Evolutionary conservation across 179 eudicot species (phyloP).

Genomic region (Camellia oleifera): DNA sequence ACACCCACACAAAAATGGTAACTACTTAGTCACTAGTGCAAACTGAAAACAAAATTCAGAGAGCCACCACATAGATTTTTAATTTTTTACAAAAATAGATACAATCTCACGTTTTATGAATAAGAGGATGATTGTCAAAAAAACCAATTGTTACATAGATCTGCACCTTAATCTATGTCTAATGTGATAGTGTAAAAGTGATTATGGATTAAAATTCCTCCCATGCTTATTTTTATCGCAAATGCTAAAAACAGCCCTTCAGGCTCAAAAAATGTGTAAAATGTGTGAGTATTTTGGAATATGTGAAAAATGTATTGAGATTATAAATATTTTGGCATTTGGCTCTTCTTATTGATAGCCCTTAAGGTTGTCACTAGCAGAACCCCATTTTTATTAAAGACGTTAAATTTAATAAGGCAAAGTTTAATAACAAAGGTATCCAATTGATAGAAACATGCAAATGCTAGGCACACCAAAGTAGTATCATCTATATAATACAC

Average conservation of each 20-base stretch:
- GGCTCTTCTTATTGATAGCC: too few species aligned
- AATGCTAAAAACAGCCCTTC: too few species aligned
- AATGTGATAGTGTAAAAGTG: background rate
- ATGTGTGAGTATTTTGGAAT: too few species aligned
- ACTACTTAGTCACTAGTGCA: background rate
- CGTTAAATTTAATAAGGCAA: too few species aligned
- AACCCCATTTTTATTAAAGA: too few species aligned
- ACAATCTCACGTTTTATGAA: constrained; percentile 1
- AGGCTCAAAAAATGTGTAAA: too few species aligned
- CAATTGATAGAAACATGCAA: background rate
- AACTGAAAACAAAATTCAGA: background rate
- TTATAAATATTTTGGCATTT: too few species aligned
- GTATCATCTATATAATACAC: background rate
- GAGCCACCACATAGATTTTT: background rate
- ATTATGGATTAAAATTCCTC: background rate
- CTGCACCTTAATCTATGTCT: background rate
- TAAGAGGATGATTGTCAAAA: background rate
- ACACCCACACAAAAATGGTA: background rate
- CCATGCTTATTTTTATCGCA: too few species aligned
- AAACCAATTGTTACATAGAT: background rate
- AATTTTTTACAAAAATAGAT: background rate
- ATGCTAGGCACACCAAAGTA: background rate
- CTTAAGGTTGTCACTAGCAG: too few species aligned
- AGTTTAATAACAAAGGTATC: background rate
- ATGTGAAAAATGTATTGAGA: too few species aligned